phyloP scores from a whole-genome alignment of 2,329 filamentous ascomycete species.

The Chalaropsis ovoidea region DNA sequence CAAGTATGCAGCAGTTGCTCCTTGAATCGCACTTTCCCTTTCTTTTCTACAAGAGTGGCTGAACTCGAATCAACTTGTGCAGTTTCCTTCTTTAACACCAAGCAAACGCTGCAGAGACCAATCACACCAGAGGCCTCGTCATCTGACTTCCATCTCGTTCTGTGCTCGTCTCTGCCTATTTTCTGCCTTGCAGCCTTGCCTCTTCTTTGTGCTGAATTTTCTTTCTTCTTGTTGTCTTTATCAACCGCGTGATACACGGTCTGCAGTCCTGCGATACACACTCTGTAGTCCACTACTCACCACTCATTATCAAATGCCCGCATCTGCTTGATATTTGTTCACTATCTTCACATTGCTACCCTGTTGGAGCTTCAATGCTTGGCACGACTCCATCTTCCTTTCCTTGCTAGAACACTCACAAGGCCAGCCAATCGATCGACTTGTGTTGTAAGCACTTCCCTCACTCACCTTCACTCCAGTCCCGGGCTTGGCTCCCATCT shows the following conservation, averaged over 20 bases:
- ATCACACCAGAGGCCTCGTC: background rate
- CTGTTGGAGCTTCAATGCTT: background rate
- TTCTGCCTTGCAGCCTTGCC: background rate
- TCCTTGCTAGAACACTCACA: background rate
- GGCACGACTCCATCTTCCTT: background rate
- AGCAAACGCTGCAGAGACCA: background rate
- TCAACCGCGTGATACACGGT: no score
- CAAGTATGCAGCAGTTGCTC: no score
- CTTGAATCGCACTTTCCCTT: background rate
- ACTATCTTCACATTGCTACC: background rate
- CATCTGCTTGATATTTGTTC: background rate
- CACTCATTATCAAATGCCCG: no score
- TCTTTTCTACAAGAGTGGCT: background rate
- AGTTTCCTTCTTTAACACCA: conserved; percentile 14
- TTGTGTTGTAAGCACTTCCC: background rate
- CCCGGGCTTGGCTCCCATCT: background rate
- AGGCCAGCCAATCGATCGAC: background rate
- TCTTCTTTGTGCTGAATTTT: background rate
- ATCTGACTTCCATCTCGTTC: background rate
- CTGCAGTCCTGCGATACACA: background rate
- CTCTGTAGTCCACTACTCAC: background rate
- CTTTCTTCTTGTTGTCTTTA: background rate
- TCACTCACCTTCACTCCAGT: background rate
- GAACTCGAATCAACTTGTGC: background rate
- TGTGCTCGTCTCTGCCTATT: background rate